Percentiles rank a stretch among this genome's conserved stretches.
phyloP scores from a whole-genome alignment of 2,329 filamentous ascomycete genomes.

The Niveomyces coronatus region DNA sequence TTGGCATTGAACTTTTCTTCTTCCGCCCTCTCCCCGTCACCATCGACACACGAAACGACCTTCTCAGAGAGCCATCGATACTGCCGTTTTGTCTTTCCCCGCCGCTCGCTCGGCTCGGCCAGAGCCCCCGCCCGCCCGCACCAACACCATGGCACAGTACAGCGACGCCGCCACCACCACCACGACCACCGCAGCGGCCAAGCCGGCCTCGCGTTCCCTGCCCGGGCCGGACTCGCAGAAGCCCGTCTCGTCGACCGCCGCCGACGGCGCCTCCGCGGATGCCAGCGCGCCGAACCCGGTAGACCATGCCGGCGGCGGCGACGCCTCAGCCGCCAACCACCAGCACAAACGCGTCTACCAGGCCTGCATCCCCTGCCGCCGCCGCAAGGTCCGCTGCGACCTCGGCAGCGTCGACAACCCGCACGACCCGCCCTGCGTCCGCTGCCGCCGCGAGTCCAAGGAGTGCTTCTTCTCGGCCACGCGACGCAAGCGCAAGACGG shows the following conservation, averaged over 20 bases:
- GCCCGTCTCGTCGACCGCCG: slow-evolving; percentile 1
- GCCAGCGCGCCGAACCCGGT: slow-evolving; percentile 14
- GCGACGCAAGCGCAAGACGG: slow-evolving; percentile 77
- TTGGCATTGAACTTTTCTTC: too few relatives aligned
- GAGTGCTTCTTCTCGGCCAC: slow-evolving; percentile 96
- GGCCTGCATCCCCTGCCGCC: slow-evolving; percentile 51
- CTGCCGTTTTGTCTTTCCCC: too few relatives aligned
- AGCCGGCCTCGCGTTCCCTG: slow-evolving; percentile 5
- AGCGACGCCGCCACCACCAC: background rate
- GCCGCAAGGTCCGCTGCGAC: slow-evolving; percentile 52
- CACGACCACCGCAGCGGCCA: slow-evolving; percentile 2
- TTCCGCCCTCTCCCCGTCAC: too few relatives aligned
- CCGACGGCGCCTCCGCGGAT: slow-evolving; percentile 8
- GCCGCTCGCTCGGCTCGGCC: too few relatives aligned
- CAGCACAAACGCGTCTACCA: slow-evolving; percentile 55
- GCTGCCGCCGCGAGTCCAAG: slow-evolving; percentile 90
- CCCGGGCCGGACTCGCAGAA: slow-evolving; percentile 5
- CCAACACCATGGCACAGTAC: slow-evolving; percentile 9
- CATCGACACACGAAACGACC: too few relatives aligned
- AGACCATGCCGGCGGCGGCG: slow-evolving; percentile 10
- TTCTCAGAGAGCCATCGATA: too few relatives aligned
- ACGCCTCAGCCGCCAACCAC: slow-evolving; percentile 12
- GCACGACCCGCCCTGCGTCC: slow-evolving; percentile 83
- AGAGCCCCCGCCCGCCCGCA: background rate
- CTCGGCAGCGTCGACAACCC: slow-evolving; percentile 80